phyloP scores from a whole-genome alignment of 768 basidiomycete species.

The Lactarius pseudohatsudake region DNA sequence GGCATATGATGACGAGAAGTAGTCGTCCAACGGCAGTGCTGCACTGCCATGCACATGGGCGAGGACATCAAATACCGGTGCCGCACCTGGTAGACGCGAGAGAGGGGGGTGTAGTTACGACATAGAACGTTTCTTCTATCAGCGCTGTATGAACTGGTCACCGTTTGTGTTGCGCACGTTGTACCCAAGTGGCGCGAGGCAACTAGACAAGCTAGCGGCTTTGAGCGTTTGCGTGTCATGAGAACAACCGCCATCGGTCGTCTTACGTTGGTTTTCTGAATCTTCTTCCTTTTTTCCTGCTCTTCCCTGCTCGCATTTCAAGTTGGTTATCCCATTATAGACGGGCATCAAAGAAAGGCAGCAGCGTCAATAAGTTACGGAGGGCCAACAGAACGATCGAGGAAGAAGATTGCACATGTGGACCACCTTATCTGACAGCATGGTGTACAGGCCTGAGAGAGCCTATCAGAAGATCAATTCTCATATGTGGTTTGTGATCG shows the following conservation, averaged over 20 bases:
- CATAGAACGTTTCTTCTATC: neutral
- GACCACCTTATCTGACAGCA: neutral
- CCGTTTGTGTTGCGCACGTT: neutral
- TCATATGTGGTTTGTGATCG: neutral
- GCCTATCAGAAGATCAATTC: slow-evolving; percentile 6
- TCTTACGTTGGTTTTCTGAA: neutral
- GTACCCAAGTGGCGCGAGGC: neutral
- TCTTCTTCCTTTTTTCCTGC: neutral
- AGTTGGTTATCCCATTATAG: slow-evolving; percentile 3
- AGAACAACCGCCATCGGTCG: neutral
- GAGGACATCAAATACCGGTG: neutral
- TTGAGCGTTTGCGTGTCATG: neutral
- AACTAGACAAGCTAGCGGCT: neutral
- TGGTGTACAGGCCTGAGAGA: neutral
- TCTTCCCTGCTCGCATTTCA: neutral
- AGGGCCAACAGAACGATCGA: neutral
- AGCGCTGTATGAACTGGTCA: neutral
- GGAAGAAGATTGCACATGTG: neutral
- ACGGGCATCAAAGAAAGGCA: neutral
- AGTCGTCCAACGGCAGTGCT: neutral
- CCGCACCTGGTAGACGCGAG: neutral
- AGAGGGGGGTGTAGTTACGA: neutral
- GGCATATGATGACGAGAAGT: neutral
- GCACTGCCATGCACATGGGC: neutral
- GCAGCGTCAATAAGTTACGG: neutral